Evolutionary conservation across 2,329 filamentous ascomycete species (phyloP).

Genomic region (Cytospora mali): DNA sequence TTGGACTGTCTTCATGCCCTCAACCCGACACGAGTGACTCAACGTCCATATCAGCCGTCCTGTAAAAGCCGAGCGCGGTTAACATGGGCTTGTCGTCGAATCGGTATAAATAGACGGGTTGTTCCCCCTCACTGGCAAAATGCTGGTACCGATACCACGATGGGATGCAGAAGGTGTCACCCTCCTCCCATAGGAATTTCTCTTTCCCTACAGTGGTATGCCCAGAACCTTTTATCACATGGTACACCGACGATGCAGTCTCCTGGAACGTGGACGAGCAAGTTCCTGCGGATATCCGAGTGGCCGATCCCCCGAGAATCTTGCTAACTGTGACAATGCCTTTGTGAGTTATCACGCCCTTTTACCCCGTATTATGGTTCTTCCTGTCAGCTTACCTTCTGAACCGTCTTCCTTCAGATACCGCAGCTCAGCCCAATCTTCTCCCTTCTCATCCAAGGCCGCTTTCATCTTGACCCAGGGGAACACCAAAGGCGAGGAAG

Average conservation of each 20-base stretch:
- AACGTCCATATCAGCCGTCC: slow-evolving; percentile 42
- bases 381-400: slow-evolving; percentile 36
- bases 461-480: slow-evolving; percentile 51
- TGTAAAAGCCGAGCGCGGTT: slow-evolving; percentile 52
- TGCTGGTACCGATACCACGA: slow-evolving; percentile 55
- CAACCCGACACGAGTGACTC: slow-evolving; percentile 41
- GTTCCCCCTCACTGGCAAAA: slow-evolving; percentile 38
- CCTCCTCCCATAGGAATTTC: slow-evolving; percentile 46
- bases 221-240: slow-evolving; percentile 53
- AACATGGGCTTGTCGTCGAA: slow-evolving; percentile 61
- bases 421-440: slow-evolving; percentile 35
- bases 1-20: background rate
- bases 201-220: slow-evolving; percentile 43
- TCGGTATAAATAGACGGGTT: slow-evolving; percentile 52
- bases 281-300: slow-evolving; percentile 43
- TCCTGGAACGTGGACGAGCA: slow-evolving; percentile 46
- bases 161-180: slow-evolving; percentile 59
- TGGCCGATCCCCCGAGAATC: slow-evolving; percentile 51
- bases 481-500: slow-evolving; percentile 48
- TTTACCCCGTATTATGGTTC: no score
- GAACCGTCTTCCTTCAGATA: slow-evolving; percentile 38
- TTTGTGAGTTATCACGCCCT: background rate
- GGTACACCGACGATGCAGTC: slow-evolving; percentile 55
- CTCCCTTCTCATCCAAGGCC: slow-evolving; percentile 40
- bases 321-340: slow-evolving; percentile 41